Conservation (phyloP, 768 basidiomycete species). For the Boletus coccyginus region DNA sequence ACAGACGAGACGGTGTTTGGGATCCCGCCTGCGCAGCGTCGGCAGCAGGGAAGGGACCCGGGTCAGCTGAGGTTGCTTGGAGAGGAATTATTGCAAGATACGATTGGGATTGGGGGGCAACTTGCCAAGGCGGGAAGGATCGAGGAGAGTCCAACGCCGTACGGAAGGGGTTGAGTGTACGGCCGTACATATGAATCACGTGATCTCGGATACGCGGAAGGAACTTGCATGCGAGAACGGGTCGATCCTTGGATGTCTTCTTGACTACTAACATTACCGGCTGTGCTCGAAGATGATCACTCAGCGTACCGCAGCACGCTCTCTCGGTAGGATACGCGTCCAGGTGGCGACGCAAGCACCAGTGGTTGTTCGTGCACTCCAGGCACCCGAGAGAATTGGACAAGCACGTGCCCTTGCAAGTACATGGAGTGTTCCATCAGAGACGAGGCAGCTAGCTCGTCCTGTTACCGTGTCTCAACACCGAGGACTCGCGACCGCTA, state of each 20-base stretch:
- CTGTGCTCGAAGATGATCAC: conserved; percentile 24
- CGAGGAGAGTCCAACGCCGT: conserved; percentile 68
- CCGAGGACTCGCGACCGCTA: conserved; percentile 18
- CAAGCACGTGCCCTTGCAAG: conserved; percentile 5
- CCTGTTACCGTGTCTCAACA: neutral
- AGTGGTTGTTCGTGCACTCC: conserved; percentile 3
- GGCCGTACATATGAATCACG: conserved; percentile 8
- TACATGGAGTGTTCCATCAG: neutral
- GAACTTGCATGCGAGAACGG: conserved; percentile 15
- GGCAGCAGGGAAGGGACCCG: conserved; percentile 22
- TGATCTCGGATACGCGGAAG: conserved; percentile 23
- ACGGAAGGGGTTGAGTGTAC: conserved; percentile 19
- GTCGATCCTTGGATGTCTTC: neutral
- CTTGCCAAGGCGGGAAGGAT: conserved; percentile 46
- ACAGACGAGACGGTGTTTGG: conserved; percentile 75
- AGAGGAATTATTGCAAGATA: conserved; percentile 60
- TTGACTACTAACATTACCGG: neutral
- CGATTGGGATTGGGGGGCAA: conserved; percentile 56
- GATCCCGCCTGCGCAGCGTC: conserved; percentile 51
- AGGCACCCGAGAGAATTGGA: conserved; percentile 5
- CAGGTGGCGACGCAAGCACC: conserved; percentile 10
- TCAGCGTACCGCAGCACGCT: conserved; percentile 25
- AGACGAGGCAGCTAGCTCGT: neutral
- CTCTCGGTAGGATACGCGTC: conserved; percentile 21
- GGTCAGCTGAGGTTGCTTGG: conserved; percentile 56